Evolutionary conservation across 345 rosid species (phyloP).

Genomic region (Citrus maxima): DNA sequence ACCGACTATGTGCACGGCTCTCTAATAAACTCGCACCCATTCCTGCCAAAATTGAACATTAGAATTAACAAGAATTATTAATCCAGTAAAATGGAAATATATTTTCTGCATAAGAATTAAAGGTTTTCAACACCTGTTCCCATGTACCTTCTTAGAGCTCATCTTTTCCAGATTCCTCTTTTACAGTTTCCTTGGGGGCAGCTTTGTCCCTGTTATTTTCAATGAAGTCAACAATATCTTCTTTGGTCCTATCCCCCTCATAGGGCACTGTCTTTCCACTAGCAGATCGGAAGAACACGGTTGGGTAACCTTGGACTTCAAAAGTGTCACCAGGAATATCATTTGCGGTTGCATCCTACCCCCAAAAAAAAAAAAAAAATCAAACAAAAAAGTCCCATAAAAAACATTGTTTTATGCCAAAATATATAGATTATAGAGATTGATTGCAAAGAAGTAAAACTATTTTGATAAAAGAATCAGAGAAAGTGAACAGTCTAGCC

Average conservation of each 20-base stretch:
- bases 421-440: too few species aligned
- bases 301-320: constrained; percentile 84
- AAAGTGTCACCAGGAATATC: constrained; percentile 62
- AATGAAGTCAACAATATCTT: constrained; percentile 73
- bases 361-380: too few species aligned
- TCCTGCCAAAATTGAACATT: background rate
- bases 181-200: constrained; percentile 32
- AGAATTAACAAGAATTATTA: background rate
- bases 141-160: constrained; percentile 50
- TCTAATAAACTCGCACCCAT: background rate
- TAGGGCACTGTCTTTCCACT: constrained; percentile 59
- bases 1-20: background rate
- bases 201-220: constrained; percentile 70
- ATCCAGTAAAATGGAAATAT: background rate
- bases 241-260: constrained; percentile 79
- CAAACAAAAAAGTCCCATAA: background rate
- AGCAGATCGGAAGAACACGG: constrained; percentile 70
- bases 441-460: too few species aligned
- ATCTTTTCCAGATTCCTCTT: constrained; percentile 49
- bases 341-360: constrained; percentile 87
- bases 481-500: too few species aligned
- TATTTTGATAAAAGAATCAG: too few species aligned
- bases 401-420: background rate
- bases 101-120: background rate
- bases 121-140: background rate